These are phyloP conservation scores for Chrysoporthe deuterocubensis DNA, from an alignment of 2,329 filamentous ascomycete species.

Conservation along the genomic window DNA sequence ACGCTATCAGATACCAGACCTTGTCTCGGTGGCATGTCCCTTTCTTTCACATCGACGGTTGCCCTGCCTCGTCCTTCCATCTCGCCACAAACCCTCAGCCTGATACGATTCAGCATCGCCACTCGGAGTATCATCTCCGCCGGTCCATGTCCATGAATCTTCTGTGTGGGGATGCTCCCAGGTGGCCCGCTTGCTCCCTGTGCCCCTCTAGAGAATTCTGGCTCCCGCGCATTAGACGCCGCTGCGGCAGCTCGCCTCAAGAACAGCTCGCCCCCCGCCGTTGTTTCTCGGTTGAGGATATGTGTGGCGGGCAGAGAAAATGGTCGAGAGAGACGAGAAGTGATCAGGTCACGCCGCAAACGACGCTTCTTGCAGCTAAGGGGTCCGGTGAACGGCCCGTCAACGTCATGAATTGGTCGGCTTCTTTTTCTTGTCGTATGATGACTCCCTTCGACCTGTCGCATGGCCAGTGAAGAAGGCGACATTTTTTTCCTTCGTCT, in stretches of 20 bases:
- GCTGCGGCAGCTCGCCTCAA: constrained; percentile 51
- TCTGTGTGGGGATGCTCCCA: constrained; percentile 21
- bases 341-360: constrained; percentile 65
- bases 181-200: constrained; percentile 8
- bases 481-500: not conserved
- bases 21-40: not conserved
- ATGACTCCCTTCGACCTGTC: not conserved
- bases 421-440: constrained; percentile 48
- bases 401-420: constrained; percentile 61
- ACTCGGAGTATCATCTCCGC: constrained; percentile 62
- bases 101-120: constrained; percentile 67
- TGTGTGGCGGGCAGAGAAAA: constrained; percentile 73
- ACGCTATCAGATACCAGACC: too few relatives aligned
- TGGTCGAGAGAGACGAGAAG: constrained; percentile 70
- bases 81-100: constrained; percentile 50
- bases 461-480: not conserved
- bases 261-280: constrained; percentile 51
- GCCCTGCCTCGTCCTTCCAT: constrained; percentile 38
- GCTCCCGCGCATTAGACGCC: constrained; percentile 37
- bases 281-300: constrained; percentile 65
- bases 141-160: constrained; percentile 28
- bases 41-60: not conserved
- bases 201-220: constrained; percentile 27
- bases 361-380: constrained; percentile 69
- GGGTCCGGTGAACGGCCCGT: constrained; percentile 56